Evolutionary conservation across 768 basidiomycete species (phyloP).

Genomic region (Pulveroboletus sp.): DNA sequence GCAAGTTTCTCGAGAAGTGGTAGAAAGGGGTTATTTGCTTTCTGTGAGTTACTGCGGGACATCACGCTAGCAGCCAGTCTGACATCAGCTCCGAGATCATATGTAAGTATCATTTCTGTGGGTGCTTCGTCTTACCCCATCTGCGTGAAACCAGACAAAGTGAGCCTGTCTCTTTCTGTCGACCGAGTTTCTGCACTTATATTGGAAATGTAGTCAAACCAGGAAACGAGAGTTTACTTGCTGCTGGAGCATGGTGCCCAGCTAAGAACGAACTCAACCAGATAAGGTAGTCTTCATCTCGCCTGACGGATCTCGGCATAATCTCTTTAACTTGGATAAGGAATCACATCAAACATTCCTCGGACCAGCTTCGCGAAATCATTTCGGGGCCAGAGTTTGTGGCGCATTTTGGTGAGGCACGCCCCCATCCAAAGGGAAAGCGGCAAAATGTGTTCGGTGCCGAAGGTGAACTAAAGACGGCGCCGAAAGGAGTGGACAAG

Average conservation of each 20-base stretch:
- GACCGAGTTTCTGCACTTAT: neutral
- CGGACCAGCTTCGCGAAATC: conserved; percentile 59
- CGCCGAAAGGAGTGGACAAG: conserved; percentile 88
- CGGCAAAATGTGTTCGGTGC: conserved; percentile 79
- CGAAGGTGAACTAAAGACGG: conserved; percentile 86
- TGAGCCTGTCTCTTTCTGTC: conserved; percentile 6
- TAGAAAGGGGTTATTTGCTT: conserved; percentile 85
- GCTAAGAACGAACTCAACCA: conserved; percentile 74
- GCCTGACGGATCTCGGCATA: neutral
- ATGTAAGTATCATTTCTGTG: conserved; percentile 8
- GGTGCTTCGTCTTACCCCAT: neutral
- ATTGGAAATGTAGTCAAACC: conserved; percentile 50
- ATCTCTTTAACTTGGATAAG: conserved; percentile 29
- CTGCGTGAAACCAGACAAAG: conserved; percentile 15
- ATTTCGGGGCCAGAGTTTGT: conserved; percentile 74
- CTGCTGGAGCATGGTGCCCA: conserved; percentile 80
- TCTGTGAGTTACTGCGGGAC: conserved; percentile 51
- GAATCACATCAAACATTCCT: conserved; percentile 59
- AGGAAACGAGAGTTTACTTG: conserved; percentile 67
- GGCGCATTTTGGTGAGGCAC: conserved; percentile 69
- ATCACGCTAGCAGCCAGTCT: neutral
- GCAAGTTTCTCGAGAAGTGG: conserved; percentile 88
- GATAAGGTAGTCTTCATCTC: conserved; percentile 51
- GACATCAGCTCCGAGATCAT: conserved; percentile 23
- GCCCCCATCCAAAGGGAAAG: conserved; percentile 56